A percentile compares a stretch with the other conserved stretches of the same genome.
These are phyloP conservation scores for Lignosus rhinocerotis DNA, from an alignment of 1,284 basidiomycete genomes.

Conservation along the genomic window DNA sequence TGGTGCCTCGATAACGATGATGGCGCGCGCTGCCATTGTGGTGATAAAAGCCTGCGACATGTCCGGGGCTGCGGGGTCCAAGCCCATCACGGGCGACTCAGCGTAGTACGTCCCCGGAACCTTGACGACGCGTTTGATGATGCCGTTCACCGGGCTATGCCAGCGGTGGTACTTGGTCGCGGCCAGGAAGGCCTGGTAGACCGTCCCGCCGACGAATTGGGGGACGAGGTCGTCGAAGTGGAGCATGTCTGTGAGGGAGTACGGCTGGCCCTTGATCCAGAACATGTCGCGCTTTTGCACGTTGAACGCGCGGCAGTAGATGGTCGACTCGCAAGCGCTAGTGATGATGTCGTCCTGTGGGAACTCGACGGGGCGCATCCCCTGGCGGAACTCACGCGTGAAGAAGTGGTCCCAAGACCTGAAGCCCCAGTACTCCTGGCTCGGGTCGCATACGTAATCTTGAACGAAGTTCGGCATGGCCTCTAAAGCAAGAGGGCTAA, in stretches of 20 bases:
- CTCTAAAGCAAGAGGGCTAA: not conserved
- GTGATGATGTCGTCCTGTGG: constrained; percentile 42
- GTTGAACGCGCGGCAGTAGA: constrained; percentile 39
- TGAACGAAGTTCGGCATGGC: constrained; percentile 29
- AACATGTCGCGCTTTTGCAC: constrained; percentile 40
- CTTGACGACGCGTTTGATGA: constrained; percentile 36
- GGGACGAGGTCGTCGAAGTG: constrained; percentile 28
- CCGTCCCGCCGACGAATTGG: constrained; percentile 42
- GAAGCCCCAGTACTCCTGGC: constrained; percentile 42
- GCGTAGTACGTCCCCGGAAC: constrained; percentile 44
- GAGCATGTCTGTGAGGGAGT: constrained; percentile 44
- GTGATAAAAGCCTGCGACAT: constrained; percentile 40
- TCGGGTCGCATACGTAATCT: constrained; percentile 44
- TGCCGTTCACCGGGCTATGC: constrained; percentile 43
- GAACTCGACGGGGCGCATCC: constrained; percentile 40
- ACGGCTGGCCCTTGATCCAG: constrained; percentile 49
- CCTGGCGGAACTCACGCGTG: constrained; percentile 41
- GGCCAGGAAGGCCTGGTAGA: constrained; percentile 47
- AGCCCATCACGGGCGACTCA: constrained; percentile 23
- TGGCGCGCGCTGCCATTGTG: constrained; percentile 38
- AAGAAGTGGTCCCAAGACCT: constrained; percentile 60
- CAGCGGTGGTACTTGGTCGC: constrained; percentile 47
- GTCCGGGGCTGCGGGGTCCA: constrained; percentile 16
- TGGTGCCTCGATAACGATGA: constrained; percentile 44
- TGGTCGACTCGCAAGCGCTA: constrained; percentile 47